phyloP scores from a whole-genome alignment of 2,329 filamentous ascomycete genomes.

The Stagonosporopsis vannaccii region DNA sequence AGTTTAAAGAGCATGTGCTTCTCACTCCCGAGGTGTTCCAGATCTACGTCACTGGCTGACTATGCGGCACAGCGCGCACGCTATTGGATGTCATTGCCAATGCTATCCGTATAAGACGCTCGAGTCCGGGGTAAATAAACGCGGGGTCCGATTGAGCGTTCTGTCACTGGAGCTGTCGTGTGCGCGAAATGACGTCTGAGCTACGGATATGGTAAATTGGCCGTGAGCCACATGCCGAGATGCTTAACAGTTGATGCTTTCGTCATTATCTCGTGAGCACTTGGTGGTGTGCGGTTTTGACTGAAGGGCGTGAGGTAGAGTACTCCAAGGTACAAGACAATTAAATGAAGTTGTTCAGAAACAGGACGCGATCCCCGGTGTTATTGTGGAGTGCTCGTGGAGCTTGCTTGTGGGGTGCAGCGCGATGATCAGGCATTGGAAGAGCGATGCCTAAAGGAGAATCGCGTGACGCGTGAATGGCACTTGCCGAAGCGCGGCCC shows the following conservation, averaged over 20 bases:
- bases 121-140: constrained; percentile 11
- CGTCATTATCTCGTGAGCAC: background rate
- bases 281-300: background rate
- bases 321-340: background rate
- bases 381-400: constrained; percentile 15
- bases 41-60: constrained; percentile 12
- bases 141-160: constrained; percentile 12
- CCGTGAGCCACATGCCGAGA: constrained; percentile 5
- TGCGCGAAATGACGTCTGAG: constrained; percentile 12
- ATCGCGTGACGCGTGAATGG: constrained; percentile 12
- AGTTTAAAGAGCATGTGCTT: constrained; percentile 6
- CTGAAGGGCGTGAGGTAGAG: background rate
- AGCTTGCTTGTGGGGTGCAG: constrained; percentile 12
- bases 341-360: background rate
- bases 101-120: background rate
- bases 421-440: constrained; percentile 8
- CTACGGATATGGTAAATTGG: background rate
- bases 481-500: constrained; percentile 4
- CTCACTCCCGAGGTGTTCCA: background rate
- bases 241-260: background rate
- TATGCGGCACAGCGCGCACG: constrained; percentile 2
- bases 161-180: constrained; percentile 14
- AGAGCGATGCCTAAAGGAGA: constrained; percentile 16
- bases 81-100: constrained; percentile 5
- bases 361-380: background rate